Conservation (phyloP, 2,329 filamentous ascomycete genomes). For the Seiridium unicorne region DNA sequence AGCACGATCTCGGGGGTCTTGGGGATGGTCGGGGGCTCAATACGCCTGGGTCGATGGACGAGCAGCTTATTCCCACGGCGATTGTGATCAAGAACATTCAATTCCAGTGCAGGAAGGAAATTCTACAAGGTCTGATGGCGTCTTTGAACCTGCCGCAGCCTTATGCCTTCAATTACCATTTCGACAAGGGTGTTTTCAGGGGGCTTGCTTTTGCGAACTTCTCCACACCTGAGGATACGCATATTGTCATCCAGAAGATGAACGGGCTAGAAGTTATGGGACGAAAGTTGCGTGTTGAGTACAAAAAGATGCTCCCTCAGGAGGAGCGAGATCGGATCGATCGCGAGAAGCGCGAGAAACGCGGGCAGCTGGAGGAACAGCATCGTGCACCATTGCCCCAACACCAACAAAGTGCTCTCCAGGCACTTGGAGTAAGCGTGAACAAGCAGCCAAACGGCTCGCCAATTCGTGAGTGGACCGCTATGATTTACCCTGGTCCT, state of each 20-base stretch:
- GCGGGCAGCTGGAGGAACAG: constrained; percentile 95
- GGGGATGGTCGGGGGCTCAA: constrained; percentile 33
- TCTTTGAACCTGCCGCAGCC: constrained; percentile 90
- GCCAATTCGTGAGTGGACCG: constrained; percentile 42
- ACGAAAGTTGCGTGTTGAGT: constrained; percentile 91
- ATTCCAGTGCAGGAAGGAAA: constrained; percentile 97
- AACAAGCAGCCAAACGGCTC: constrained; percentile 57
- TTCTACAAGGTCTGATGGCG: constrained; percentile 89
- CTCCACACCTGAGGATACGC: constrained; percentile 90
- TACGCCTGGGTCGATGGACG: constrained; percentile 52
- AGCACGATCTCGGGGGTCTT: constrained; percentile 32
- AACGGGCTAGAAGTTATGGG: constrained; percentile 96
- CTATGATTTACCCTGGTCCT: not conserved
- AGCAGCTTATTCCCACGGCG: constrained; percentile 94
- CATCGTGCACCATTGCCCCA: constrained; percentile 72
- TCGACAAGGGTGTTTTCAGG: constrained; percentile 95
- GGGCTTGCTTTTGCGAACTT: constrained; percentile 98
- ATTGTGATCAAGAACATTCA: constrained; percentile 99
- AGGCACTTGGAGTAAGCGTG: constrained; percentile 67
- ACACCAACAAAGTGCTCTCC: constrained; percentile 83
- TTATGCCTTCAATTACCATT: constrained; percentile 99
- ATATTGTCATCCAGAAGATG: constrained; percentile 86
- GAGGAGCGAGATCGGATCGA: constrained; percentile 95
- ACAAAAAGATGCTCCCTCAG: constrained; percentile 98
- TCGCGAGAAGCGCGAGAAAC: constrained; percentile 91